Base-by-base conservation (phyloP, 495 filamentous ascomycete species). In the Tetracladium marchalianum region DNA sequence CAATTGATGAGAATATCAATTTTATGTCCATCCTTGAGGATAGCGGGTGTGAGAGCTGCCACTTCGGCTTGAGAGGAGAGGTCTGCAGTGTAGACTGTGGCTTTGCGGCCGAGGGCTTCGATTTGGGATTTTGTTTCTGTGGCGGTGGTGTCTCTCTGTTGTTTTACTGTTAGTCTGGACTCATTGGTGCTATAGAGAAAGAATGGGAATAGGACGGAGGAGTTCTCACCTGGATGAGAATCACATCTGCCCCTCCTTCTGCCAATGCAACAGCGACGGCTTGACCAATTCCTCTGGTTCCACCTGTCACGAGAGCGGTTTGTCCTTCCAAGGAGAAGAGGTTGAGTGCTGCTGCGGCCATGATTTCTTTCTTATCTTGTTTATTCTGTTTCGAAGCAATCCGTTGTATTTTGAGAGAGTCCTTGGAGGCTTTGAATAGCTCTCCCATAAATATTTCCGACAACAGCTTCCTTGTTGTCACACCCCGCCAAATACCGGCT, bases 171-270 rank as follows among this genome's bases (percentile, higher is more conserved):
- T n/a, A 11, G 12, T n/a, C n/a, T n/a, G n/a, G n/a, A n/a, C n/a
- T n/a, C 12, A 22, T 18, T 11, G 43, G 19, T 22, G 31, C 11
- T 16, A 9, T 15, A 2, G 9, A 1, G 1, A 17, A 10, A 11
- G 27, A 31, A 57, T 93, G 33, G 10, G 9, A 36, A 36, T 9
- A 18, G 11, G 32, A 19, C 5, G 19, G 27, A 15, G 12, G 41
- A 37, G 11, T 17, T 9, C 32, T 32, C 16, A 73, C 74, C 61
- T 76, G 75, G 10, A 90, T 65, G 22, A 92, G 68, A 24, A 92
- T 62, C 44, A 89, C 69, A 55, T 92, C 84, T 50, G 81, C 81
- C 43, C 81, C 81, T 16, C 77, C 80, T 62, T 84, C 78, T n/a
- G 82, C 78, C 8, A 81, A 53, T 5, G 77, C 81, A 39, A 84